phyloP scores from a whole-genome alignment of 306 rosid species.

The Lathyrus sativus region DNA sequence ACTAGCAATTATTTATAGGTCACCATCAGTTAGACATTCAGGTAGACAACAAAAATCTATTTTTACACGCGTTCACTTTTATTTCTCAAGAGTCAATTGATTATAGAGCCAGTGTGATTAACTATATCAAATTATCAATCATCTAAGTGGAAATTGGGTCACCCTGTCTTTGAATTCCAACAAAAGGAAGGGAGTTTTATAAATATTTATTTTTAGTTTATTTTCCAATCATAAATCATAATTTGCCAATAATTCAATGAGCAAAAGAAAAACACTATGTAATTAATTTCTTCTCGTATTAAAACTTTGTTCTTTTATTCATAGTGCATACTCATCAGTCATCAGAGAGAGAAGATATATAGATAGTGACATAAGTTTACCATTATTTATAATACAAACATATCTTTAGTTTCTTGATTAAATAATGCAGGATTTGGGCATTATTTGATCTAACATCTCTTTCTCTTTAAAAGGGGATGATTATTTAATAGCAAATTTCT shows the following conservation, averaged over 20 bases:
- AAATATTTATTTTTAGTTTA: slow-evolving; percentile 38
- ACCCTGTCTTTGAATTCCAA: slow-evolving; percentile 36
- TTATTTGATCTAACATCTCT: slow-evolving; percentile 43
- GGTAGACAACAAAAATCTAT: slow-evolving; percentile 47
- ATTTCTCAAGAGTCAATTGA: too few relatives aligned
- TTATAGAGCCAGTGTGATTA: slow-evolving; percentile 7
- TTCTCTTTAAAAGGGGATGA: slow-evolving; percentile 32
- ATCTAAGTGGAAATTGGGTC: slow-evolving; percentile 27
- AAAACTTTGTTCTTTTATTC: slow-evolving; percentile 38
- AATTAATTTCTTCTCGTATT: slow-evolving; percentile 32
- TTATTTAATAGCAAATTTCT: slow-evolving; percentile 17
- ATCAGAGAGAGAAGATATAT: slow-evolving; percentile 8
- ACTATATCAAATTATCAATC: slow-evolving; percentile 22
- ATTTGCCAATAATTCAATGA: too few relatives aligned
- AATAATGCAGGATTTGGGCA: slow-evolving; percentile 47
- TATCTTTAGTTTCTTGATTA: slow-evolving; percentile 32
- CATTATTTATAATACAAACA: slow-evolving; percentile 28
- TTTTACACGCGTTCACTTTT: too few relatives aligned
- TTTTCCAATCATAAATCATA: too few relatives aligned
- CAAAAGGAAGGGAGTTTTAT: slow-evolving; percentile 28
- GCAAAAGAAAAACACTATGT: too few relatives aligned
- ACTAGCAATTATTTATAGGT: slow-evolving; percentile 7
- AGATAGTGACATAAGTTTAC: slow-evolving; percentile 34
- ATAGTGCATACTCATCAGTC: slow-evolving; percentile 37
- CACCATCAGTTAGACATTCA: slow-evolving; percentile 35